phyloP scores from a whole-genome alignment of 2,329 filamentous ascomycete species.

The Paracorniculantispora psalliotae region DNA sequence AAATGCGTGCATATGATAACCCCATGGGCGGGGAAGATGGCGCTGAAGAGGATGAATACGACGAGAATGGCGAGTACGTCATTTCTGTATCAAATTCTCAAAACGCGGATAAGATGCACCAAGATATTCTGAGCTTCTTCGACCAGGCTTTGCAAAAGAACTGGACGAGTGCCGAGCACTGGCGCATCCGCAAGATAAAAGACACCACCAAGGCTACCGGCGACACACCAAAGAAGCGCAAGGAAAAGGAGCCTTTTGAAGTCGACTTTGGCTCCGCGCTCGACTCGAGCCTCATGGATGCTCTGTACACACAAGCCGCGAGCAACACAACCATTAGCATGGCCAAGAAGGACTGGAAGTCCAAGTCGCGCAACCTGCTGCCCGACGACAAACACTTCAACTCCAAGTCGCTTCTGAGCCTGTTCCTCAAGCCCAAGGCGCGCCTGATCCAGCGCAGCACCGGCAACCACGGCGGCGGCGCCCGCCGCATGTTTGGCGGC shows the following conservation, averaged over 20 bases:
- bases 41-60: slow-evolving; percentile 31
- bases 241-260: slow-evolving; percentile 94
- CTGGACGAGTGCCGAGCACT: slow-evolving; percentile 97
- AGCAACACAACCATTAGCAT: slow-evolving; percentile 78
- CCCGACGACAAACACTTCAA: slow-evolving; percentile 99
- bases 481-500: slow-evolving; percentile 38
- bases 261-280: slow-evolving; percentile 83
- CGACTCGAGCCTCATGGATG: slow-evolving; percentile 63
- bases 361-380: slow-evolving; percentile 84
- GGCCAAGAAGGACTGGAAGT: slow-evolving; percentile 93
- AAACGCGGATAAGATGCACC: slow-evolving; percentile 67
- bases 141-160: slow-evolving; percentile 95
- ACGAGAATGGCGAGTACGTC: slow-evolving; percentile 65
- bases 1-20: slow-evolving; percentile 72
- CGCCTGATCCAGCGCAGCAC: slow-evolving; percentile 65
- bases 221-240: slow-evolving; percentile 58
- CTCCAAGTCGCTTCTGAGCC: slow-evolving; percentile 78
- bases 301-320: slow-evolving; percentile 74
- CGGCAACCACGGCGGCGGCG: slow-evolving; percentile 35
- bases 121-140: slow-evolving; percentile 97
- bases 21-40: slow-evolving; percentile 58
- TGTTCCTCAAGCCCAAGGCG: slow-evolving; percentile 94
- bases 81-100: slow-evolving; percentile 68
- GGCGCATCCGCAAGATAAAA: slow-evolving; percentile 94
- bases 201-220: slow-evolving; percentile 61